These are phyloP conservation scores for Schizosaccharomyces osmophilus DNA, from an alignment of 805 yeast genomes.

Conservation along the genomic window DNA sequence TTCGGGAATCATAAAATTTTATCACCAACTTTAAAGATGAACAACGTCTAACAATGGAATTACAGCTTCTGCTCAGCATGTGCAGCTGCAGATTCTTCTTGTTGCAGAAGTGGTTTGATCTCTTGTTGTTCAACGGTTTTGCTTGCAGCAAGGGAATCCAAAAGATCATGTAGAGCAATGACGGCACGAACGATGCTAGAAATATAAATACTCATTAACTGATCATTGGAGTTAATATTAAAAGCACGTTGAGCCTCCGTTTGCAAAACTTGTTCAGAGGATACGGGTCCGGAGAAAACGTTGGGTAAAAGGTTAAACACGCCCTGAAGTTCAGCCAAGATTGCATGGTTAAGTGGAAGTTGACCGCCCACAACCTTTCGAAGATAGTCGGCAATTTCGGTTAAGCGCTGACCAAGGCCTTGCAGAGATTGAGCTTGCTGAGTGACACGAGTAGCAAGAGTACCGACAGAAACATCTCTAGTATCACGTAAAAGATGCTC, in stretches of 20 bases:
- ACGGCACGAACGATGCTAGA: constrained; percentile 78
- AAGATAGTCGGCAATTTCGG: constrained; percentile 55
- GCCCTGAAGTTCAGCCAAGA: constrained; percentile 79
- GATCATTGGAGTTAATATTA: constrained; percentile 84
- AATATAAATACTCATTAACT: constrained; percentile 78
- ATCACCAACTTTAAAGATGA: too few species aligned
- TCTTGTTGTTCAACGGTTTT: not conserved
- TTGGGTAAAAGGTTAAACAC: constrained; percentile 84
- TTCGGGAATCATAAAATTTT: too few species aligned
- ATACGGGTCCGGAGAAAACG: constrained; percentile 16
- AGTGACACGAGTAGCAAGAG: constrained; percentile 62
- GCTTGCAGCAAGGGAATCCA: constrained; percentile 33
- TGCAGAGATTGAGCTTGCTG: constrained; percentile 70
- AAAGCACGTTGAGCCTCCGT: constrained; percentile 39
- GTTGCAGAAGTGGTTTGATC: not conserved
- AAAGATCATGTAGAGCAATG: constrained; percentile 86
- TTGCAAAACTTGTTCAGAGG: constrained; percentile 4
- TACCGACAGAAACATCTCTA: constrained; percentile 90
- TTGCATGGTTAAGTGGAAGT: constrained; percentile 71
- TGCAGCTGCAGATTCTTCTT: not conserved
- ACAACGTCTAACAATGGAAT: not conserved
- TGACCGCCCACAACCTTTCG: constrained; percentile 44
- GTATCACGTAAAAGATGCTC: constrained; percentile 87
- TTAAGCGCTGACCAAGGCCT: constrained; percentile 57
- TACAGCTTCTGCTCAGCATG: not conserved